These are phyloP conservation scores for Letharia columbiana DNA, from an alignment of 495 filamentous ascomycete species.

Conservation along the genomic window DNA sequence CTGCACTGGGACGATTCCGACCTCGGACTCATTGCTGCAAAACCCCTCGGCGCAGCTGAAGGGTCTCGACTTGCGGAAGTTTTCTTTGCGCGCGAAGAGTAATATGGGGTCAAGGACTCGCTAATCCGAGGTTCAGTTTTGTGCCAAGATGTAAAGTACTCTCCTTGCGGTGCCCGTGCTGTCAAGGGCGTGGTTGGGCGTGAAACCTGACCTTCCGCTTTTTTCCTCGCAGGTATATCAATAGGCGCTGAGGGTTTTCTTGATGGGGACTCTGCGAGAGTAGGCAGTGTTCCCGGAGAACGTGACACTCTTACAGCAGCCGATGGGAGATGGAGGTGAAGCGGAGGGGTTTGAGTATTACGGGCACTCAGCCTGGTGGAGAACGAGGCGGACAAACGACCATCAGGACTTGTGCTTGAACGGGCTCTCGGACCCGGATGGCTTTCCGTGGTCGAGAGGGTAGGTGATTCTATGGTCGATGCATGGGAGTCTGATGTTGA, in stretches of 20 bases:
- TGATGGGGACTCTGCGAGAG: constrained; percentile 1
- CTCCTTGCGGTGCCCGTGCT: constrained; percentile 10
- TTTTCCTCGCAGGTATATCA: constrained; percentile 10
- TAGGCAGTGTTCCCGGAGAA: not conserved
- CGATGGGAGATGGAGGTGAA: not conserved
- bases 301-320: not conserved
- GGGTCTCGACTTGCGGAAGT: not conserved
- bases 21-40: not conserved
- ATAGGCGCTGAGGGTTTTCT: constrained; percentile 14
- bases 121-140: constrained; percentile 6
- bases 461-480: not conserved
- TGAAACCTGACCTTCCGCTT: not conserved
- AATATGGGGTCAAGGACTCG: constrained; percentile 15
- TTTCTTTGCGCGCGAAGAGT: constrained; percentile 7
- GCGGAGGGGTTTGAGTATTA: not conserved
- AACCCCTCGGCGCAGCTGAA: not conserved
- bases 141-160: constrained; percentile 5
- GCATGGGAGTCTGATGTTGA: not conserved
- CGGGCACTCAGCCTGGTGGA: not conserved
- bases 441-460: not conserved
- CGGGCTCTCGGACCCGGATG: constrained; percentile 1
- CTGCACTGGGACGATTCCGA: constrained; percentile 5
- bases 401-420: constrained; percentile 10
- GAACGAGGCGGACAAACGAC: constrained; percentile 3
- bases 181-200: constrained; percentile 17